Conservation (phyloP, 73 alveolate species). For the Paramecium biaurelia region DNA sequence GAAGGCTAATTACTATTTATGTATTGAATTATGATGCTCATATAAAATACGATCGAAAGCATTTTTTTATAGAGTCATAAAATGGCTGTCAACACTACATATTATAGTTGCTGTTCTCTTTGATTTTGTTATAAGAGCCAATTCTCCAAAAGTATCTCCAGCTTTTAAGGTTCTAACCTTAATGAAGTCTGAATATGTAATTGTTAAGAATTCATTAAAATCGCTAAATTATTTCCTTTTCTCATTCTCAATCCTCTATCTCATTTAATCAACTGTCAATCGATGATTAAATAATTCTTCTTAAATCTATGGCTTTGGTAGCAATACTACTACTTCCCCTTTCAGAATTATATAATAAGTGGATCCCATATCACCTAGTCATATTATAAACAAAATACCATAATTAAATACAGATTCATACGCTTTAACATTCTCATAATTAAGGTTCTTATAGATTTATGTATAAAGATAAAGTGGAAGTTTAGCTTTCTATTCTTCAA, state of each 20-base stretch:
- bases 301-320: conserved; percentile 33
- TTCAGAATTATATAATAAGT: conserved; percentile 40
- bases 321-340: conserved; percentile 35
- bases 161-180: conserved; percentile 73
- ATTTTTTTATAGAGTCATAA: conserved; percentile 76
- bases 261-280: not conserved
- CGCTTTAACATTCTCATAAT: not conserved
- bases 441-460: not conserved
- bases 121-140: conserved; percentile 84
- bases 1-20: not conserved
- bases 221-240: not conserved
- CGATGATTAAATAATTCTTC: not conserved
- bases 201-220: conserved; percentile 1
- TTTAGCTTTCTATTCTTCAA: conserved; percentile 14
- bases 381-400: conserved; percentile 18
- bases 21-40: not conserved
- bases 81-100: conserved; percentile 82
- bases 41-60: conserved; percentile 73
- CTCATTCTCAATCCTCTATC: not conserved
- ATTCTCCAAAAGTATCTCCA: conserved; percentile 95
- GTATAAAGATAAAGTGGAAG: conserved; percentile 44
- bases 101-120: conserved; percentile 94
- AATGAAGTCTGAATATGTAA: conserved; percentile 52
- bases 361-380: conserved; percentile 45
- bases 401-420: conserved; percentile 35